Percentiles rank a stretch among this genome's conserved stretches.
phyloP scores from a whole-genome alignment of 495 filamentous ascomycete genomes.

The Talaromyces trachyspermus region DNA sequence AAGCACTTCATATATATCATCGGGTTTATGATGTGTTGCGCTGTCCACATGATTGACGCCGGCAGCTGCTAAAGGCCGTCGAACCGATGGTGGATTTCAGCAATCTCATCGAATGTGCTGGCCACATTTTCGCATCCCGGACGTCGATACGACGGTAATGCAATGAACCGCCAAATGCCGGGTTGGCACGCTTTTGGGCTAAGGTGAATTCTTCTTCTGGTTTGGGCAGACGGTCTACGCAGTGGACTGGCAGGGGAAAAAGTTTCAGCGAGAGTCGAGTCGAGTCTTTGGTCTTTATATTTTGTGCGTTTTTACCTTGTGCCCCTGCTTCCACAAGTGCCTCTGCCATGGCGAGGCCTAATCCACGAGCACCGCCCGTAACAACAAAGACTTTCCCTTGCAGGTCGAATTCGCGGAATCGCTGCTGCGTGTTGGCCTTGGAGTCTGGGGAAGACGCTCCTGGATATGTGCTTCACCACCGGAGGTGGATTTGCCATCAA shows the following conservation, averaged over 20 bases:
- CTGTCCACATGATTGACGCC: constrained; percentile 60
- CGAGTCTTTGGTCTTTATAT: no score
- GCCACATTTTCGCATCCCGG: constrained; percentile 38
- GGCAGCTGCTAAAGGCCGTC: constrained; percentile 67
- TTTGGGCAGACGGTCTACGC: constrained; percentile 38
- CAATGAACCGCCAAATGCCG: constrained; percentile 37
- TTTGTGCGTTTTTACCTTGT: constrained; percentile 49
- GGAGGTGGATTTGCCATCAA: not conserved
- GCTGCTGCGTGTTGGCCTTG: constrained; percentile 5
- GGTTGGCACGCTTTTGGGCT: constrained; percentile 29
- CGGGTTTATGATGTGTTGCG: constrained; percentile 51
- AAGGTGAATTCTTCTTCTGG: constrained; percentile 33
- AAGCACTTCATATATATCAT: constrained; percentile 46
- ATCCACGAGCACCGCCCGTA: constrained; percentile 54
- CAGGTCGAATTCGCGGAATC: constrained; percentile 48
- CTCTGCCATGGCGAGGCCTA: constrained; percentile 60
- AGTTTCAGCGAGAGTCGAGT: no score
- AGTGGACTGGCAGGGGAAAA: constrained; percentile 49
- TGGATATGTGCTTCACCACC: not conserved
- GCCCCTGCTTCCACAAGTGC: constrained; percentile 62
- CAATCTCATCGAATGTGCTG: constrained; percentile 36
- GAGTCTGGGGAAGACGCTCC: constrained; percentile 1
- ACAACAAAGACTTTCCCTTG: constrained; percentile 51
- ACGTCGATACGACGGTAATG: constrained; percentile 51
- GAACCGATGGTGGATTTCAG: constrained; percentile 36